Evolutionary conservation across 768 basidiomycete genomes (phyloP).

Genomic region (Agrocybe praecox): DNA sequence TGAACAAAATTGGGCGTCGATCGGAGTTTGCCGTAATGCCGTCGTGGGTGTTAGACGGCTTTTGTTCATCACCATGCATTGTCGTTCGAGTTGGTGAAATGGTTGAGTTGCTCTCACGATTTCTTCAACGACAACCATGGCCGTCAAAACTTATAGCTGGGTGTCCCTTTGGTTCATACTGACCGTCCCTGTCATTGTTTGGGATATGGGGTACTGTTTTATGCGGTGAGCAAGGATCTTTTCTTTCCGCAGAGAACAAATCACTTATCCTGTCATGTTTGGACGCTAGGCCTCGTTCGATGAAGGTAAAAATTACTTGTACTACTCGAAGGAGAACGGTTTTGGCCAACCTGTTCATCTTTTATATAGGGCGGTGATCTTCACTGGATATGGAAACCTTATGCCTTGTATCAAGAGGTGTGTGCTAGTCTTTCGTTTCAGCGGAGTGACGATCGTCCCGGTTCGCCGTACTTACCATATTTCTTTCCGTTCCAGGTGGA

Average conservation of each 20-base stretch:
- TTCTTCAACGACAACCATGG: constrained; percentile 33
- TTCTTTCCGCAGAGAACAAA: too few species aligned
- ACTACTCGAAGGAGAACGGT: neutral
- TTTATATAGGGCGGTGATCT: constrained; percentile 71
- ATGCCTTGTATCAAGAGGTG: constrained; percentile 75
- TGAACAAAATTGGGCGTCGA: neutral
- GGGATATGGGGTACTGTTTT: constrained; percentile 85
- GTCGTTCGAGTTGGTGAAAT: too few species aligned
- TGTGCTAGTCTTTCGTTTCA: constrained; percentile 27
- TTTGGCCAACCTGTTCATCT: neutral
- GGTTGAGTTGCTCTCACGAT: neutral
- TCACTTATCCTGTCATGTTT: too few species aligned
- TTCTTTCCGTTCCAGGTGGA: constrained; percentile 27
- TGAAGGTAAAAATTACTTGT: constrained; percentile 45
- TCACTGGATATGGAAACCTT: constrained; percentile 92
- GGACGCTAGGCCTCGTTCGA: constrained; percentile 71
- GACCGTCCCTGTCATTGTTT: constrained; percentile 63
- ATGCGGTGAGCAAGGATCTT: constrained; percentile 54
- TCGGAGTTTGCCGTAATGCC: too few species aligned
- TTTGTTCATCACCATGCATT: too few species aligned
- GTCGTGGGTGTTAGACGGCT: too few species aligned
- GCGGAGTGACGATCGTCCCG: too few species aligned
- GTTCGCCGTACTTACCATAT: too few species aligned
- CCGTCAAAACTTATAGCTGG: constrained; percentile 56
- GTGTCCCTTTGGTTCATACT: constrained; percentile 72